phyloP scores from a whole-genome alignment of 805 yeast species.

The Metschnikowia similis region DNA sequence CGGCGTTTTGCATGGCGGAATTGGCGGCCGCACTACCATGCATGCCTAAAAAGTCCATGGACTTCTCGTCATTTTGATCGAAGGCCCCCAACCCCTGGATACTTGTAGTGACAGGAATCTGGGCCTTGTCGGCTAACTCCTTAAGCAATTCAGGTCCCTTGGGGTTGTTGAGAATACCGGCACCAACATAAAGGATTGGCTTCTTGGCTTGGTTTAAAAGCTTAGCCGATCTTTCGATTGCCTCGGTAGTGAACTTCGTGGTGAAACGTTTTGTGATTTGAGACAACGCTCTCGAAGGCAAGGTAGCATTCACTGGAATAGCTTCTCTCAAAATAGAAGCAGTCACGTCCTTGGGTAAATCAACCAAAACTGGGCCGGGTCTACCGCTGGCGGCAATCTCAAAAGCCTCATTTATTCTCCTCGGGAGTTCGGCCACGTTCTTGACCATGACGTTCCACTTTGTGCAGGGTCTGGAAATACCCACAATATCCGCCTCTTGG shows the following conservation, averaged over 20 bases:
- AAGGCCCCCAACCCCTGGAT: conserved; percentile 91
- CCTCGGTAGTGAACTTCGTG: conserved; percentile 68
- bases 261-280: conserved; percentile 67
- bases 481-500: conserved; percentile 98
- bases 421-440: conserved; percentile 87
- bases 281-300: conserved; percentile 69
- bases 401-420: conserved; percentile 95
- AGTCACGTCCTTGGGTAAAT: conserved; percentile 96
- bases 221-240: conserved; percentile 71
- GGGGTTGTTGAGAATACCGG: conserved; percentile 75
- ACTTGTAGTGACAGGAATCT: conserved; percentile 95
- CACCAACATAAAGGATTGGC: conserved; percentile 90
- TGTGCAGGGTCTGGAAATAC: conserved; percentile 95
- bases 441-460: conserved; percentile 99
- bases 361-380: conserved; percentile 98
- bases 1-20: conserved; percentile 90
- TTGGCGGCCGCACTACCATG: conserved; percentile 96
- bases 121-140: conserved; percentile 84
- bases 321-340: conserved; percentile 83
- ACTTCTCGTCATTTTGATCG: conserved; percentile 86
- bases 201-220: conserved; percentile 78
- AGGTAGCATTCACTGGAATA: conserved; percentile 74
- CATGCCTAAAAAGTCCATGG: conserved; percentile 97
- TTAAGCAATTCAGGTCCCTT: conserved; percentile 77
- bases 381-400: conserved; percentile 95